These are phyloP conservation scores for Alternaria viburni DNA, from an alignment of 2,329 filamentous ascomycete species.

Conservation along the genomic window DNA sequence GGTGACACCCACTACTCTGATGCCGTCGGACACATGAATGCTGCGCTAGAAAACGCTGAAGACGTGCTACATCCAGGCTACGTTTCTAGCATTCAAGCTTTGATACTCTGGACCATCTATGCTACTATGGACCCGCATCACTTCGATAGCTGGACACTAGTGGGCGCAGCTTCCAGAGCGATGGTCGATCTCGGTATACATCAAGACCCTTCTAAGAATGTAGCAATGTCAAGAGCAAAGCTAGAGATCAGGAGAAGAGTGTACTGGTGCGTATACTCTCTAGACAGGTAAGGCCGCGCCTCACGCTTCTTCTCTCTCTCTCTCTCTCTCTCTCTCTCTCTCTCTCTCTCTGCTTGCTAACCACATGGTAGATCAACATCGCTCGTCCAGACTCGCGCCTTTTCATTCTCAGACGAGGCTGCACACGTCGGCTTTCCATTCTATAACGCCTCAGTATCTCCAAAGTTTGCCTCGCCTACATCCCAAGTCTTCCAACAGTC, in stretches of 20 bases:
- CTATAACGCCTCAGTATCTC: conserved; percentile 42
- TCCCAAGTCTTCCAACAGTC: conserved; percentile 61
- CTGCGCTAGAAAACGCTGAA: conserved; percentile 79
- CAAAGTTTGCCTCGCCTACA: conserved; percentile 55
- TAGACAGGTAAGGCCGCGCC: conserved; percentile 70
- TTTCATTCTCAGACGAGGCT: conserved; percentile 92
- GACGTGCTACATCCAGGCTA: conserved; percentile 85
- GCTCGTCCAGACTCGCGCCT: conserved; percentile 83
- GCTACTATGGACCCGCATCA: conserved; percentile 87
- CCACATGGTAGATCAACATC: conserved; percentile 71
- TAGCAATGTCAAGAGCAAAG: conserved; percentile 69
- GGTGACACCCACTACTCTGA: conserved; percentile 69
- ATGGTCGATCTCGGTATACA: conserved; percentile 91
- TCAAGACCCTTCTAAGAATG: conserved; percentile 80
- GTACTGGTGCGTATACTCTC: conserved; percentile 88
- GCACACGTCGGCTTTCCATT: conserved; percentile 80
- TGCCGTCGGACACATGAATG: conserved; percentile 65
- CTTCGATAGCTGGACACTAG: conserved; percentile 92
- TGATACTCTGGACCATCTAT: conserved; percentile 86
- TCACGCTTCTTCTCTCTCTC: too few species aligned
- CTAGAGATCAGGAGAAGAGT: conserved; percentile 81
- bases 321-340: too few species aligned
- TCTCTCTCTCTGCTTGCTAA: neutral
- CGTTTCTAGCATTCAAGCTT: conserved; percentile 82
- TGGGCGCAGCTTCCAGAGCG: conserved; percentile 86